Conservation (phyloP, 352 stramenopile species). For the Phytopythium litorale region DNA sequence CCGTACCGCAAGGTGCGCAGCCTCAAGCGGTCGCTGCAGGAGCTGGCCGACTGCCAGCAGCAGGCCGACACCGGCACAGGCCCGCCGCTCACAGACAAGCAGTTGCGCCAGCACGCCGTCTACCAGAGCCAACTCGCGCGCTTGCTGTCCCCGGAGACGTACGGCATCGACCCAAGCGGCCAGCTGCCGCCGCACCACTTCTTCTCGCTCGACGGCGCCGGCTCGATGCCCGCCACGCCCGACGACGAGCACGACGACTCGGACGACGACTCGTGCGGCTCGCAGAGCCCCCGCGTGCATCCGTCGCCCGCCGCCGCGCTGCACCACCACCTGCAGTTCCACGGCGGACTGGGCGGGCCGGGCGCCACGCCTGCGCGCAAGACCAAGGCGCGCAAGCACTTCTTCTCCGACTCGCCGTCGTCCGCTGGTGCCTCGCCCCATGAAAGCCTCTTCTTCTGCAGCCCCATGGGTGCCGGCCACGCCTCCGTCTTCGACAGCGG, state of each 20-base stretch:
- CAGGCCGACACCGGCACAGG: conserved; percentile 38
- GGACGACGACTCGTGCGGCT: conserved; percentile 45
- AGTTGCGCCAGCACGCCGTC: conserved; percentile 55
- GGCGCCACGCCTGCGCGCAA: conserved; percentile 14
- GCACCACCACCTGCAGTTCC: conserved; percentile 1
- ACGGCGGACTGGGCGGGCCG: background rate
- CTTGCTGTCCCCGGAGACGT: conserved; percentile 73
- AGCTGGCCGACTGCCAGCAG: conserved; percentile 60
- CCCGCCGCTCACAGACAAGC: conserved; percentile 66
- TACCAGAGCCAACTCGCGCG: conserved; percentile 77
- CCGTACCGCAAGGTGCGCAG: conserved; percentile 59
- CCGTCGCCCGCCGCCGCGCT: conserved; percentile 12
- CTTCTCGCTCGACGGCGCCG: conserved; percentile 23
- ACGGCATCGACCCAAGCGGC: conserved; percentile 71
- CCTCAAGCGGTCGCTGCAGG: conserved; percentile 52
- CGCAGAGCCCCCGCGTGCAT: conserved; percentile 24
- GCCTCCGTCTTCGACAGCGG: conserved; percentile 26
- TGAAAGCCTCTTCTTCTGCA: conserved; percentile 26
- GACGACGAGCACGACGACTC: conserved; percentile 52
- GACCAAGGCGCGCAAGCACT: conserved; percentile 38
- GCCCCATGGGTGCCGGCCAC: conserved; percentile 19
- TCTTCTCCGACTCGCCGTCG: conserved; percentile 43
- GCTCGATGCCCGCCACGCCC: conserved; percentile 13
- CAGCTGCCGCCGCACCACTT: conserved; percentile 37
- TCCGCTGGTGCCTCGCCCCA: conserved; percentile 27